Conservation (phyloP, 2,329 filamentous ascomycete genomes). For the Cladophialophora exuberans region DNA sequence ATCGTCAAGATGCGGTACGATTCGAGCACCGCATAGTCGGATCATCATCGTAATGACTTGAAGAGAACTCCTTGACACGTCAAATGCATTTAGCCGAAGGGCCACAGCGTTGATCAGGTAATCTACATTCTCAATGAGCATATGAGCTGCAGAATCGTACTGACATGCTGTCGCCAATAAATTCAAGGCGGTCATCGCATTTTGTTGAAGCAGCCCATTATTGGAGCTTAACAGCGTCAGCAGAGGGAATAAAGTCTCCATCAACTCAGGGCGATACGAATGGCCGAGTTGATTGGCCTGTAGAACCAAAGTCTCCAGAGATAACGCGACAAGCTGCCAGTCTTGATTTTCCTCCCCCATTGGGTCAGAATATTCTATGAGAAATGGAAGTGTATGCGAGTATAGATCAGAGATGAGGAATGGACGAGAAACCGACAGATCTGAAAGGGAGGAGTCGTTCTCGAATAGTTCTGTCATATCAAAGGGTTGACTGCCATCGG, state of each 20-base stretch:
- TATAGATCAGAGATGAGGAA: conserved; percentile 50
- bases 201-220: conserved; percentile 68
- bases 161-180: conserved; percentile 74
- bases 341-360: conserved; percentile 52
- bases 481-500: conserved; percentile 44
- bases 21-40: conserved; percentile 74
- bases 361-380: conserved; percentile 40
- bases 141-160: conserved; percentile 72
- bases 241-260: conserved; percentile 90
- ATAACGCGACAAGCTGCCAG: conserved; percentile 76
- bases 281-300: conserved; percentile 68
- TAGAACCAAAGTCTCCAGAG: conserved; percentile 78
- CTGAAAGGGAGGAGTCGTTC: conserved; percentile 44
- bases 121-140: conserved; percentile 90
- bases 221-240: conserved; percentile 81
- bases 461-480: conserved; percentile 70
- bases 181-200: conserved; percentile 83
- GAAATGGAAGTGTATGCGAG: conserved; percentile 44
- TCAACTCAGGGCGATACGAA: conserved; percentile 80
- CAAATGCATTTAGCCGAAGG: conserved; percentile 85
- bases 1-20: conserved; percentile 90
- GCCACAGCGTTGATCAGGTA: conserved; percentile 95
- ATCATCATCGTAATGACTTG: conserved; percentile 96
- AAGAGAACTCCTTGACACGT: conserved; percentile 87
- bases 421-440: conserved; percentile 39